phyloP scores from a whole-genome alignment of 306 rosid genomes.

The Myrica gale region DNA sequence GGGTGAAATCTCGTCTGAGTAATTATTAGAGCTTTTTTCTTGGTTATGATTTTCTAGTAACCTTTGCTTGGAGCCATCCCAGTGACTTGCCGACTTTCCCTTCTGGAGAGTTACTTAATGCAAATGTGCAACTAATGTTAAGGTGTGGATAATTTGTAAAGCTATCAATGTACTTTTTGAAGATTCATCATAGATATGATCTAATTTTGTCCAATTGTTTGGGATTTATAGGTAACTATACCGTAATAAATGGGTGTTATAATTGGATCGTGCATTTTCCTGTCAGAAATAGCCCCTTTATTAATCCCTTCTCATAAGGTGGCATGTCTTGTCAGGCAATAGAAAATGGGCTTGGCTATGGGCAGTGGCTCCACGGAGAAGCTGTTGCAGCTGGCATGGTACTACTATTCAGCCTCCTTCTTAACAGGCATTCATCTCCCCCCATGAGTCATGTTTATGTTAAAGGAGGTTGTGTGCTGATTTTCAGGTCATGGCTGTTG shows the following conservation, averaged over 20 bases:
- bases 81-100: neutral
- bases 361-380: slow-evolving; percentile 98
- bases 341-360: slow-evolving; percentile 85
- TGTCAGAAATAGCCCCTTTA: slow-evolving; percentile 7
- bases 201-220: neutral
- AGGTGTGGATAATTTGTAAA: neutral
- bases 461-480: slow-evolving; percentile 33
- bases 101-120: neutral
- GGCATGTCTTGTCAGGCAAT: slow-evolving; percentile 61
- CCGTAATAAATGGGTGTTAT: neutral
- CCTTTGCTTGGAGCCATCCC: neutral
- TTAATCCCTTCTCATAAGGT: slow-evolving; percentile 19
- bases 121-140: neutral
- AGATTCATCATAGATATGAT: neutral
- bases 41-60: neutral
- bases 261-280: slow-evolving; percentile 11
- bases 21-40: neutral
- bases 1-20: neutral
- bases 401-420: slow-evolving; percentile 26
- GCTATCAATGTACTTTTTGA: neutral
- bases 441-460: slow-evolving; percentile 6
- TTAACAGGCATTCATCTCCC: neutral
- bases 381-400: slow-evolving; percentile 98
- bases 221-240: neutral
- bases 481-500: slow-evolving; percentile 88